Base-by-base conservation (phyloP, 1,284 basidiomycete species). In the Ganoderma multipileum region DNA sequence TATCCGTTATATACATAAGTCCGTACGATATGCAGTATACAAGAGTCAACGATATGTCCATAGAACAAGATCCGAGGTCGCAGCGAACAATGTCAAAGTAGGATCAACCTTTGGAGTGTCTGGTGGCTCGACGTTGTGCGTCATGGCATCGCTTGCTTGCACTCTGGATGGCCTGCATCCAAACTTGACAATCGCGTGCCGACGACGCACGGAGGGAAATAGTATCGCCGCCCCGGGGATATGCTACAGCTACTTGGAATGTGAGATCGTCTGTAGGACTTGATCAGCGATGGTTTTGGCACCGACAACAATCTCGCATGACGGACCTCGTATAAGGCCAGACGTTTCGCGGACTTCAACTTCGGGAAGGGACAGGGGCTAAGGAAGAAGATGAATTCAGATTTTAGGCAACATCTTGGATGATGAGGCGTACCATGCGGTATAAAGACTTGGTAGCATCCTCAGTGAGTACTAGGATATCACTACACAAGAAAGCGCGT, bases 381-480 rank as follows among this genome's bases (percentile, higher is more conserved):
- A 73, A 14, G 30, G 23, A 65, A 3, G 61, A 41, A 62, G 36
- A n/a, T 30, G 18, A 14, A 26, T 28, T 62, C 33, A 55, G 26
- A 11, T 20, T n/a, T 9, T 1, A 50, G 18, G 38, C 23, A 8
- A 26, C 3, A 2, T 26, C 18, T 23, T 3, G n/a, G 38, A 1
- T 30, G 18, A n/a, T 42, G 20, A n/a, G 42, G 83, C 89, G 75
- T 68, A 95, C 95, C 89, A 95, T 93, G 52, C 92, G 88, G 79
- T 96, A 96, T 16, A 96, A 78, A 12, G 88, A 88, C 71, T 86
- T 88, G 30, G 86, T 86, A 2, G 79, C 79, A 39, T 89, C 89
- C 73, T 95, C 92, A 16, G 93, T 91, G 57, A 96, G 82, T 1
- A 96, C 90, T 50, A 96, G 77, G 58, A 95, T 91, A 75, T 96